Conservation (phyloP, 2,329 filamentous ascomycete genomes). For the Paraphaeosphaeria minitans region DNA sequence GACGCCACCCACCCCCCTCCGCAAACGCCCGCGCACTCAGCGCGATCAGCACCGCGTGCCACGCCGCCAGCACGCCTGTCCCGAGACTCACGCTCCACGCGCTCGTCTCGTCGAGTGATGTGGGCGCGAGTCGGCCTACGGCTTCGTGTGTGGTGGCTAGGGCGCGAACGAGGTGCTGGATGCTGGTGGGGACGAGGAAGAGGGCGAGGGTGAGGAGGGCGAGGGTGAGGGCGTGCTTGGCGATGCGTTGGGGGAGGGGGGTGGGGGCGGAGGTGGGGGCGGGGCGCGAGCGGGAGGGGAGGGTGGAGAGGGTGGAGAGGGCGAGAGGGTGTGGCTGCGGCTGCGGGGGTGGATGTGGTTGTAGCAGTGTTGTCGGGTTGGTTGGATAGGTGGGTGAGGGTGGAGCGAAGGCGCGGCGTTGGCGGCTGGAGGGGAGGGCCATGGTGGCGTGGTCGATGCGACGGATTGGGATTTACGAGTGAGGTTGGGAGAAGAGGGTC, state of each 20-base stretch:
- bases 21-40: not conserved
- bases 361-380: too few species aligned
- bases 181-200: conserved; percentile 18
- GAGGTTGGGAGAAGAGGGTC: too few species aligned
- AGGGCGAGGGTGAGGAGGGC: conserved; percentile 18
- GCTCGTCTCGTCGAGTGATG: conserved; percentile 12
- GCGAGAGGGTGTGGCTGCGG: not conserved
- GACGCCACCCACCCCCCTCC: not conserved
- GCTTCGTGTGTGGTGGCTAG: conserved; percentile 23
- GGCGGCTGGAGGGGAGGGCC: not conserved
- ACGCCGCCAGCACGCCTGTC: conserved; percentile 15
- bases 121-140: conserved; percentile 22
- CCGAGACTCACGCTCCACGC: conserved; percentile 13
- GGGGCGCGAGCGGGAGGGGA: not conserved
- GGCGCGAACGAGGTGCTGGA: conserved; percentile 21
- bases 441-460: not conserved
- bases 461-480: too few species aligned
- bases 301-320: not conserved
- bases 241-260: conserved; percentile 9
- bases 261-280: not conserved
- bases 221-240: conserved; percentile 20
- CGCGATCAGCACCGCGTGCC: conserved; percentile 20
- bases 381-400: not conserved
- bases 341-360: not conserved
- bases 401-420: conserved; percentile 4